Percentiles rank a stretch among this genome's conserved stretches.
Evolutionary conservation across 2,329 filamentous ascomycete species (phyloP).

Genomic region (Pseudogymnoascus sp.): DNA sequence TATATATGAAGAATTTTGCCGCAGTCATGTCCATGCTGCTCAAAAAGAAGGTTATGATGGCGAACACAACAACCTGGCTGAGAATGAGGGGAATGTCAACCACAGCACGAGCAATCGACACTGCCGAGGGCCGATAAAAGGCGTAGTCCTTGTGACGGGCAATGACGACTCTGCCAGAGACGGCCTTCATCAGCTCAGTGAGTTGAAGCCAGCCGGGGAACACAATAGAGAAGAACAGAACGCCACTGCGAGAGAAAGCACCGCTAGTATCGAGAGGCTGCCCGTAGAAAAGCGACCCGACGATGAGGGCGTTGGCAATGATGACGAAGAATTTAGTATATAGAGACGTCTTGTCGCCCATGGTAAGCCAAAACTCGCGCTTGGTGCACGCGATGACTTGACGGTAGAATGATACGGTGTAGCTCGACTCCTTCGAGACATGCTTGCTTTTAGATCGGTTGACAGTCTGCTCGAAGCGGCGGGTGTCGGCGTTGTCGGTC

Average conservation of each 20-base stretch:
- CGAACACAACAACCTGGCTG: conserved; percentile 49
- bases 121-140: conserved; percentile 47
- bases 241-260: conserved; percentile 54
- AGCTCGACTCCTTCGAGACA: conserved; percentile 52
- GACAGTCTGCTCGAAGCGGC: conserved; percentile 57
- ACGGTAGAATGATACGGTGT: conserved; percentile 38
- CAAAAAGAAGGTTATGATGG: conserved; percentile 56
- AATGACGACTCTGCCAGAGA: conserved; percentile 50
- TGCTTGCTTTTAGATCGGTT: conserved; percentile 56
- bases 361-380: conserved; percentile 57
- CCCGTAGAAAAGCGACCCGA: conserved; percentile 60
- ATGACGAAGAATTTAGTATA: conserved; percentile 39
- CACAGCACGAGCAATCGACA: conserved; percentile 48
- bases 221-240: conserved; percentile 55
- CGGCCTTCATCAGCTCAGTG: conserved; percentile 57
- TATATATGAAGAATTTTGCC: conserved; percentile 52
- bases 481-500: conserved; percentile 50
- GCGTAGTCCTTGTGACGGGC: conserved; percentile 51
- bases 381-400: conserved; percentile 49
- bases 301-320: conserved; percentile 51
- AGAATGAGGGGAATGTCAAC: conserved; percentile 48
- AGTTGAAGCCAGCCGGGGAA: conserved; percentile 55
- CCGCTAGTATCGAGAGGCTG: conserved; percentile 48
- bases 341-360: conserved; percentile 51
- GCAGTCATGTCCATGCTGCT: conserved; percentile 44